Evolutionary conservation across 768 basidiomycete species (phyloP).

Genomic region (Lactarius trivialis): DNA sequence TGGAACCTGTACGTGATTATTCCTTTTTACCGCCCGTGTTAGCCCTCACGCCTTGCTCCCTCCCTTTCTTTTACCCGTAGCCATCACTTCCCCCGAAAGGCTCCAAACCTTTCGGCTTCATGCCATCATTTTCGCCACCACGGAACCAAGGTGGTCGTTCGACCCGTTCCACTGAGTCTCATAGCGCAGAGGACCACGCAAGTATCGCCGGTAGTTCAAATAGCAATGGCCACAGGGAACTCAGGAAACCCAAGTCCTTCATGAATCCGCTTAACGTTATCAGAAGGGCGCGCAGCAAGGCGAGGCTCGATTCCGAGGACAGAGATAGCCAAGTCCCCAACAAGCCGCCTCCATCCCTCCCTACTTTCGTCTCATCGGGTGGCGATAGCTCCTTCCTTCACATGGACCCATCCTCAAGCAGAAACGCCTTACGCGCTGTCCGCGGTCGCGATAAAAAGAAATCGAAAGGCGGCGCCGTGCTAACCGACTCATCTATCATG

Average conservation of each 20-base stretch:
- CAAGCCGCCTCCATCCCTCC: conserved; percentile 17
- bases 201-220: conserved; percentile 30
- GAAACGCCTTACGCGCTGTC: conserved; percentile 21
- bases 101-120: conserved; percentile 34
- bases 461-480: conserved; percentile 25
- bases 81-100: conserved; percentile 41
- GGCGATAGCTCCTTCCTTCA: conserved; percentile 25
- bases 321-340: conserved; percentile 29
- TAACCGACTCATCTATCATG: conserved; percentile 32
- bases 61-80: conserved; percentile 25
- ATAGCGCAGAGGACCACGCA: conserved; percentile 26
- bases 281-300: conserved; percentile 37
- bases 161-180: conserved; percentile 29
- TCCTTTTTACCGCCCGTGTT: not conserved
- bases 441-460: conserved; percentile 32
- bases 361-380: conserved; percentile 16
- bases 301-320: conserved; percentile 36
- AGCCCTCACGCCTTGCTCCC: not conserved
- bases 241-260: conserved; percentile 46
- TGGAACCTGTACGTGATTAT: conserved; percentile 19
- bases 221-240: conserved; percentile 31
- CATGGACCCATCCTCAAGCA: conserved; percentile 23
- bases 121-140: conserved; percentile 34
- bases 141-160: conserved; percentile 22
- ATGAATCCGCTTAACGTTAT: conserved; percentile 36